Base-by-base conservation (phyloP, 169 alveolate species). In the Blepharisma undulans region DNA sequence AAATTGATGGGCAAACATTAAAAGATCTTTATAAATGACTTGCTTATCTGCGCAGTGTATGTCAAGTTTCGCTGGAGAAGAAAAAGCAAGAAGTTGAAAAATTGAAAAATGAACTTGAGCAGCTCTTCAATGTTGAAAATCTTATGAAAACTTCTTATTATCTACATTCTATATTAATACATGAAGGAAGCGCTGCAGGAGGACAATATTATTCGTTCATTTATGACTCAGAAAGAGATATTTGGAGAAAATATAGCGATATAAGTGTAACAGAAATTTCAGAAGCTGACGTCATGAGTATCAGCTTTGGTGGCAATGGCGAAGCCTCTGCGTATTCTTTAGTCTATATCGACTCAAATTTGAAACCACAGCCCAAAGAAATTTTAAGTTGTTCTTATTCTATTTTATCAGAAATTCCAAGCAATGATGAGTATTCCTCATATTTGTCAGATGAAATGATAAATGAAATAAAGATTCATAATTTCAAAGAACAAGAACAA, bases 171-270 rank as follows among this genome's bases (percentile, higher is more conserved):
- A 74, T 94, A 3, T 29, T 91, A 34, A 87, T 94, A 3, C 96
- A 94, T 87, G 96, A 94, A 48, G 96, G 96, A 29, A 36, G 32
- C 19, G 94, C 93, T 16, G 76, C 79, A 18, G 25, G 93, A 76
- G 96, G 96, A 0, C 96, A 94, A 77, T 94, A 90, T 76, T 94
- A 94, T 80, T 34, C 95, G 48, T 90, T 66, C 34, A 91, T 94
- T 29, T 34, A 94, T 34, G 95, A 94, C 81, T 61, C 61, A 60
- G 72, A 71, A 36, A 81, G 81, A 6, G 61, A 82, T 0, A 36
- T 66, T 27, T 94, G 94, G 93, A 76, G 86, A 77, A 94, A 88
- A 60, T 94, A 72, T 72, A 92, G 93, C 79, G 96, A 94, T 76
- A 88, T 92, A 19, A 48, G 82, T 71, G 93, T 94, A 18, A 84